phyloP scores from a whole-genome alignment of 2,329 filamentous ascomycete species.

The Trichoderma endophyticum region DNA sequence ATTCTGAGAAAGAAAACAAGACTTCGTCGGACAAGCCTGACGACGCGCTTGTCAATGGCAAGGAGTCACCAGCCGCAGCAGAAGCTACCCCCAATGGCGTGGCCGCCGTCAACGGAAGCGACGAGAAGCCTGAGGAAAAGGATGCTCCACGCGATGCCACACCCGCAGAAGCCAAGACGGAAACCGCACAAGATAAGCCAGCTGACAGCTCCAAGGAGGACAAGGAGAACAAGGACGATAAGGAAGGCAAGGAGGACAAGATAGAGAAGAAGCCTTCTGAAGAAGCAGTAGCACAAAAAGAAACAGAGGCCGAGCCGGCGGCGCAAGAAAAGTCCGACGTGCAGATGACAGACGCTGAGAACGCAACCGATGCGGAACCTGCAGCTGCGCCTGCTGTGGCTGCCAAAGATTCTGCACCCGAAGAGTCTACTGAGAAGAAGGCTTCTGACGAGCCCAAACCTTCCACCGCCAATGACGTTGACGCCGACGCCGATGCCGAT shows the following conservation, averaged over 20 bases:
- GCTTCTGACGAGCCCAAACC: constrained; percentile 18
- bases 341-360: constrained; percentile 26
- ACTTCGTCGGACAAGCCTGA: constrained; percentile 19
- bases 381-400: background rate
- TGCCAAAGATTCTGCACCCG: constrained; percentile 5
- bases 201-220: background rate
- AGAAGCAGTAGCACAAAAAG: background rate
- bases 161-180: background rate
- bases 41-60: constrained; percentile 22
- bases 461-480: background rate
- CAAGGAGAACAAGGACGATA: constrained; percentile 17
- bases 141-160: constrained; percentile 13
- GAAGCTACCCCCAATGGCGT: constrained; percentile 11
- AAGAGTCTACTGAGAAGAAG: background rate
- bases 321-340: constrained; percentile 22
- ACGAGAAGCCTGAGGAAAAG: constrained; percentile 18
- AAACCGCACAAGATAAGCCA: constrained; percentile 8
- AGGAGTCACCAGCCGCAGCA: constrained; percentile 7
- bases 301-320: background rate
- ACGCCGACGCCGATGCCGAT: background rate
- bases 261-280: constrained; percentile 12
- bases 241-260: background rate
- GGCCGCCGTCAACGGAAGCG: constrained; percentile 1
- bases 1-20: constrained; percentile 16
- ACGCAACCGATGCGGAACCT: background rate